Evolutionary conservation across 495 filamentous ascomycete species (phyloP).

Genomic region (Daldinia childiae): DNA sequence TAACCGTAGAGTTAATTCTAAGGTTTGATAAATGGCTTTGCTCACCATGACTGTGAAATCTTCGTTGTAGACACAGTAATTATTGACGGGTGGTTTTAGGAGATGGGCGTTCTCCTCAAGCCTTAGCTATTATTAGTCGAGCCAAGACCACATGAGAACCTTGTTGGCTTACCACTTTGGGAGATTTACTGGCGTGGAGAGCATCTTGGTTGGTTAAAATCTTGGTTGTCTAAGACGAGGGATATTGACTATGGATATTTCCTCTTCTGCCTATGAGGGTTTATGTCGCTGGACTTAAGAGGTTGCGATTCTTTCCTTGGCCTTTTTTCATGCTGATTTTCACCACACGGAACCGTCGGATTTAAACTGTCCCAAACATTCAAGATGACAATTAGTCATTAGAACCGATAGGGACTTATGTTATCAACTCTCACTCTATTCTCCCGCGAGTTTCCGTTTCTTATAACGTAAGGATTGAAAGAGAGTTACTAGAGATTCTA

Average conservation of each 20-base stretch:
- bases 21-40: constrained; percentile 21
- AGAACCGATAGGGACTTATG: neutral
- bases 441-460: constrained; percentile 22
- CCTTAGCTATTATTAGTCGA: constrained; percentile 62
- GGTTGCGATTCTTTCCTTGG: neutral
- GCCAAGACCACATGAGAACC: constrained; percentile 16
- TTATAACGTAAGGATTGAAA: constrained; percentile 23
- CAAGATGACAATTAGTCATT: neutral
- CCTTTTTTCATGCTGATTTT: neutral
- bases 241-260: neutral
- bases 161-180: constrained; percentile 76
- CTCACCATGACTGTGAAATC: constrained; percentile 80
- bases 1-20: neutral
- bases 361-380: neutral
- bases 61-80: constrained; percentile 92
- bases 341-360: neutral
- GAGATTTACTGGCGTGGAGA: constrained; percentile 73
- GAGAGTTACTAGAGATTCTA: neutral
- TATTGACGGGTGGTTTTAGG: constrained; percentile 94
- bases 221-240: neutral
- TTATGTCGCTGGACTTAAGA: neutral
- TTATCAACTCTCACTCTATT: neutral
- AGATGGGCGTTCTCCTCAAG: constrained; percentile 91
- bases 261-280: too few species aligned
- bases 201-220: constrained; percentile 47